Evolutionary conservation across 768 basidiomycete genomes (phyloP).

Genomic region (Macrolepiota dolichaula): DNA sequence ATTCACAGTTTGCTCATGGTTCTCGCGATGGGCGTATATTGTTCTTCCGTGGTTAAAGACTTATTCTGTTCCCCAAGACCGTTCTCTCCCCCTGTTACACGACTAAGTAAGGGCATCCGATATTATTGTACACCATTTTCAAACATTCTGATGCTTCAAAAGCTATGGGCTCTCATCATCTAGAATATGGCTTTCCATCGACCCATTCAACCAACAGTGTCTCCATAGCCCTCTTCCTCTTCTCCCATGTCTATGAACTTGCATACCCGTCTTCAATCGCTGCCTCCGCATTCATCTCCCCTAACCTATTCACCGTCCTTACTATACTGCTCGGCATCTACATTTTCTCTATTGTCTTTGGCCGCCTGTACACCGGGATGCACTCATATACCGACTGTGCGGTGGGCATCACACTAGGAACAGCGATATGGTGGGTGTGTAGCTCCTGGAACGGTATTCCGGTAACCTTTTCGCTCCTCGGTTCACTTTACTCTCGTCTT

Average conservation of each 20-base stretch:
- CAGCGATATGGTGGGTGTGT: slow-evolving; percentile 62
- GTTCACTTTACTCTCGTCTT: slow-evolving; percentile 17
- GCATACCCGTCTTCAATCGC: slow-evolving; percentile 27
- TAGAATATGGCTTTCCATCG: slow-evolving; percentile 95
- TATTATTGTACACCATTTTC: slow-evolving; percentile 1
- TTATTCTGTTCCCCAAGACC: slow-evolving; percentile 88
- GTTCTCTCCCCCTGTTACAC: slow-evolving; percentile 86
- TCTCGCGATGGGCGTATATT: slow-evolving; percentile 78
- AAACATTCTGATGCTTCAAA: background rate
- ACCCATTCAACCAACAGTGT: slow-evolving; percentile 92
- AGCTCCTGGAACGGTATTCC: slow-evolving; percentile 42
- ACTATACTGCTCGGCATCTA: slow-evolving; percentile 52
- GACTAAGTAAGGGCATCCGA: slow-evolving; percentile 59
- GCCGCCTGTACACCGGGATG: slow-evolving; percentile 85
- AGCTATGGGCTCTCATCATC: slow-evolving; percentile 79
- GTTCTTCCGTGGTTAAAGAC: slow-evolving; percentile 87
- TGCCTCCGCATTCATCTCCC: slow-evolving; percentile 38
- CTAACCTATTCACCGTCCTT: slow-evolving; percentile 36
- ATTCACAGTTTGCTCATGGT: slow-evolving; percentile 57
- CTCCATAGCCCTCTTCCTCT: slow-evolving; percentile 84
- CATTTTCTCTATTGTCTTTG: slow-evolving; percentile 69
- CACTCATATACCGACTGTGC: slow-evolving; percentile 79
- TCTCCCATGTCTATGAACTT: slow-evolving; percentile 52
- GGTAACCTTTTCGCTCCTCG: slow-evolving; percentile 26
- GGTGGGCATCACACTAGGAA: slow-evolving; percentile 62